Percentiles rank a stretch among this genome's conserved stretches.
These are phyloP conservation scores for Cucumis hystrix DNA, from an alignment of 306 rosid species.

Conservation along the genomic window DNA sequence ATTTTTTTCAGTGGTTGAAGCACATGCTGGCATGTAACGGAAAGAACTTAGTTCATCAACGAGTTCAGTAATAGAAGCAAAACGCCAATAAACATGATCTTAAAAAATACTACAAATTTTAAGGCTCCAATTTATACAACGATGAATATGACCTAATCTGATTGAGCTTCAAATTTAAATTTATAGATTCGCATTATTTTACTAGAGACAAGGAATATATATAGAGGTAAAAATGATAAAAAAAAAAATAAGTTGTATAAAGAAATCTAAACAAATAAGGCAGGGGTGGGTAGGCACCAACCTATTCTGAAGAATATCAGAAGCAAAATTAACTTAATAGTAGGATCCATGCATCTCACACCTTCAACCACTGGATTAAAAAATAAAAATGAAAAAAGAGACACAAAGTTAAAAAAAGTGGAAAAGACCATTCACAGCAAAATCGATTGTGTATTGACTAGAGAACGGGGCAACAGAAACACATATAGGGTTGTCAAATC, in stretches of 20 bases:
- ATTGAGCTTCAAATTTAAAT: neutral
- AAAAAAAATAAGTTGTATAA: neutral
- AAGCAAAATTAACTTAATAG: conserved; percentile 29
- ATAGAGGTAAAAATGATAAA: neutral
- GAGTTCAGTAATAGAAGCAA: neutral
- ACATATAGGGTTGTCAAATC: neutral
- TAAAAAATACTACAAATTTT: neutral
- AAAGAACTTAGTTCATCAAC: conserved; percentile 1
- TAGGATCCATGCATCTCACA: conserved; percentile 49
- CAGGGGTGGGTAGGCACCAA: conserved; percentile 11
- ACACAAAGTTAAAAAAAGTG: neutral
- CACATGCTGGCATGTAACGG: conserved; percentile 24
- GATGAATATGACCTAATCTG: neutral
- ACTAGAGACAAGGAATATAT: neutral
- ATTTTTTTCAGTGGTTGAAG: conserved; percentile 23
- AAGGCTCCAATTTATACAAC: neutral
- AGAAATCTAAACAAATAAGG: neutral
- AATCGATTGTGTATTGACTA: neutral
- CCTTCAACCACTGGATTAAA: conserved; percentile 25
- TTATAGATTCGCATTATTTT: neutral
- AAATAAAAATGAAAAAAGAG: too few species aligned
- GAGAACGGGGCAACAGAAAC: neutral
- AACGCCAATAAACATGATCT: neutral
- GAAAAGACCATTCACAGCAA: neutral
- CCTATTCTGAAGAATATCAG: conserved; percentile 54